A percentile compares a stretch with the other conserved stretches of the same genome.
Evolutionary conservation across 371 early-diverging fungal species (phyloP).

Genomic region (Haplosporangium sp.): DNA sequence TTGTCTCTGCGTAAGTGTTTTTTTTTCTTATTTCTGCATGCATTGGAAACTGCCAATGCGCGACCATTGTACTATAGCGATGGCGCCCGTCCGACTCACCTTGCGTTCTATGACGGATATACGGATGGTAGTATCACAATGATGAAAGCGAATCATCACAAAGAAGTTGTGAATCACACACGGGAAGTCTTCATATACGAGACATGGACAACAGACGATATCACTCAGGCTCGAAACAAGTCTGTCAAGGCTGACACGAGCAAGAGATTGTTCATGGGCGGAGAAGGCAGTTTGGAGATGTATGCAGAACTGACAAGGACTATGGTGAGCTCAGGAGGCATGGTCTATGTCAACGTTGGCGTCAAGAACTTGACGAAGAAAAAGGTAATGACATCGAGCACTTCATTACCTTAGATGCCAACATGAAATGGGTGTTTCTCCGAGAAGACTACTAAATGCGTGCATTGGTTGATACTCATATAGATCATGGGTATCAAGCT

Average conservation of each 20-base stretch:
- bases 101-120: no score
- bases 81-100: no score
- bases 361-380: conserved; percentile 54
- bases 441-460: background rate
- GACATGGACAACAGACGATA: conserved; percentile 54
- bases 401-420: background rate
- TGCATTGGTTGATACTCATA: no score
- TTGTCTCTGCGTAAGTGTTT: conserved; percentile 43
- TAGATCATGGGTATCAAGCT: conserved; percentile 54
- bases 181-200: conserved; percentile 53
- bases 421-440: background rate
- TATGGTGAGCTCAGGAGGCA: conserved; percentile 55
- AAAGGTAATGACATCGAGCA: conserved; percentile 20
- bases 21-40: background rate
- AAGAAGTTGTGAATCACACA: conserved; percentile 41
- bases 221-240: conserved; percentile 34
- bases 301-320: conserved; percentile 47
- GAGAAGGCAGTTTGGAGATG: conserved; percentile 49
- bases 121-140: conserved; percentile 23
- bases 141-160: conserved; percentile 37
- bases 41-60: background rate
- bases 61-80: no score
- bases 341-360: conserved; percentile 48
- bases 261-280: conserved; percentile 54
- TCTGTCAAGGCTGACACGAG: conserved; percentile 52